Base-by-base conservation (phyloP, 495 filamentous ascomycete species). In the Haplographium delicatum region DNA sequence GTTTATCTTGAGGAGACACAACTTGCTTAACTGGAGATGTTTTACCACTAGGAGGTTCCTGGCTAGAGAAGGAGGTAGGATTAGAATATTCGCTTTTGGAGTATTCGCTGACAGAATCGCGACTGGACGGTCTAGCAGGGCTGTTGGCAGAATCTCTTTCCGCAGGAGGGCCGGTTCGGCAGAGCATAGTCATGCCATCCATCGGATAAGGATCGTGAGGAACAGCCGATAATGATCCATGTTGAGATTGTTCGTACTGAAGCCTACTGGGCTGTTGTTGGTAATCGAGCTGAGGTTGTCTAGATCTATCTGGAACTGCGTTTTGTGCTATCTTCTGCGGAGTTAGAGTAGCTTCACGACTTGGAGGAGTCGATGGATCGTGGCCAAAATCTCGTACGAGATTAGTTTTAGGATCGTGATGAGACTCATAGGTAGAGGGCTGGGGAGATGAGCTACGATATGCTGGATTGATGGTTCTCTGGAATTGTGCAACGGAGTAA, bases 141-240 rank as follows among this genome's bases (percentile, higher is more conserved):
- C 84, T 85, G 24, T 86, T 74, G 51, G 78, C 83, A 26, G 86
- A 88, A 66, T 86, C 91, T 44, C 84, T 81, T 35, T 94, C 91
- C 18, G 90, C 95, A 35, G 86, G 85, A 38, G 88, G 83, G 0
- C 84, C 89, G 20, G 86, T 83, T 50, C 93, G 82, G 67, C 94
- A 97, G 56, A 96, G 87, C 86, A 97, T 95, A 1, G 93, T 97
- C 94, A 97, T 97, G 26, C 93, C 94, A 64, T 99, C 93, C 59
- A 87, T 81, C 4, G 91, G 93, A 62, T 95, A 96, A 16, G 90
- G 87, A 57, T 97, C 95, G 62, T 96, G 90, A 27, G 91, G 91
- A 13, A 95, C 78, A 20, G 77, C 67, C 1, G 81, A 69, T 47
- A 88, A 79, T 50, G 58, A 50, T 5, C 51, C 61, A 54, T 63